Evolutionary conservation across 2,329 filamentous ascomycete genomes (phyloP).

Genomic region (Aureobasidium sp.): DNA sequence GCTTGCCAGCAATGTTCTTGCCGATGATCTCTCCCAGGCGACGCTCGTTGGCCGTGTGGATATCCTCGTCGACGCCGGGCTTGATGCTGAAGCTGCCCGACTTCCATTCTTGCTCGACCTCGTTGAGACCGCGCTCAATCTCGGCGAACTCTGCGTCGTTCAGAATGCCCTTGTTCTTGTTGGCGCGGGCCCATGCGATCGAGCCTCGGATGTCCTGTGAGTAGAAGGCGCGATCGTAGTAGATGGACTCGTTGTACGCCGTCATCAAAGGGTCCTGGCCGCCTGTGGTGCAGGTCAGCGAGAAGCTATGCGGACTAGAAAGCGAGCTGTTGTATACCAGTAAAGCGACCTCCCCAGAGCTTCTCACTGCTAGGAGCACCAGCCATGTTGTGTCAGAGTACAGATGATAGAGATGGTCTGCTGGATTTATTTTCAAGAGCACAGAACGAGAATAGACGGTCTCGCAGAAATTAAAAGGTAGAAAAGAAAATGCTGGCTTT

Average conservation of each 20-base stretch:
- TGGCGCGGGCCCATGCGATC: conserved; percentile 76
- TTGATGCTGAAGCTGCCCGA: conserved; percentile 39
- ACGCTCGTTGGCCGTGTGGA: conserved; percentile 50
- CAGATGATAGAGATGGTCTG: no score
- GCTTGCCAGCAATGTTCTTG: conserved; percentile 76
- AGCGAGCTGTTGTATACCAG: conserved; percentile 34
- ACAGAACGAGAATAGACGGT: not conserved
- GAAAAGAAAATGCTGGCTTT: not conserved
- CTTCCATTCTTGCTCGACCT: conserved; percentile 48
- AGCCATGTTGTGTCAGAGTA: conserved; percentile 1
- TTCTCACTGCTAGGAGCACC: conserved; percentile 39
- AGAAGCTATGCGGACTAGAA: not conserved
- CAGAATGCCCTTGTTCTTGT: conserved; percentile 67
- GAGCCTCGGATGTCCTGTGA: conserved; percentile 73
- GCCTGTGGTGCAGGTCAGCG: conserved; percentile 41
- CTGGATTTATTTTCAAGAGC: no score
- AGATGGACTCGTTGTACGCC: conserved; percentile 74
- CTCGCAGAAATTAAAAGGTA: not conserved
- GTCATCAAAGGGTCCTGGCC: conserved; percentile 80
- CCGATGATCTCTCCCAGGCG: conserved; percentile 72
- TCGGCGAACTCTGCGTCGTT: conserved; percentile 63
- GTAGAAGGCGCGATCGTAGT: conserved; percentile 71
- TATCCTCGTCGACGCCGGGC: conserved; percentile 46
- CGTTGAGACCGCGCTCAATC: conserved; percentile 64
- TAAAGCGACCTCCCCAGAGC: conserved; percentile 58